Base-by-base conservation (phyloP, 1,139 yeast genomes). In the Candida glucosophila region DNA sequence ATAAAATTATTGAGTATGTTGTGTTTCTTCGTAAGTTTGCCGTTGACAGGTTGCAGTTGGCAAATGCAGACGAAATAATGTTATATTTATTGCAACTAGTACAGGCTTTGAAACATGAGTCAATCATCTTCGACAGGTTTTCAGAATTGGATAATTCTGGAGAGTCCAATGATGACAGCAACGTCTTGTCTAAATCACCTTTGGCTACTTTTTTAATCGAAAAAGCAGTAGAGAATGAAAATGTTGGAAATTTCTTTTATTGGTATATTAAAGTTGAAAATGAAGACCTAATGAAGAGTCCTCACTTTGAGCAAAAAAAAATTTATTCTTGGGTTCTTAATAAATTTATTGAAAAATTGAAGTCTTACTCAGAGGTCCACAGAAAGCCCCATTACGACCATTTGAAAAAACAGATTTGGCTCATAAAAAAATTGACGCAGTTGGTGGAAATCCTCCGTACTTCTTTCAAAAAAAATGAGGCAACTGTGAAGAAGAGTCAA, bases 211-310 rank as follows among this genome's bases (percentile, higher is more conserved):
- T 90, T 44, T 58, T 92, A 23, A 78, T 88, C 23, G 76, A 75
- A 17, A 63, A 90, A 26, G 77, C 95, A 0, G 64, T 78, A 1
- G 62, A 69, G 15, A 80, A 79, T 44, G 70, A 71, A 14, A 58
- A 69, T 11, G 56, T 90, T 17, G 93, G 95, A 0, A 86, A 79
- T 43, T 85, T 71, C 45, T 76, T 90, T 35, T 88, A 85, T 46
- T 90, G 98, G 97, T 85, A 79, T 44, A 70, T 90, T 25, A 79
- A 77, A 38, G 95, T 92, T 1, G 96, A 88, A 43, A 72, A 83
- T 19, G 79, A 76, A 39, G 95, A 85, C 37, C 79, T 76, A 39
- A 36, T 63, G 11, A 53, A 48, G 22, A 36, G 37, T 6, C 30
- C 42, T 3, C 31, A 34, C 5, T 22, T 35, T 6, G 28, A 25